Base-by-base conservation (phyloP, 352 stramenopile genomes). In the Globisporangium recalcitrans region DNA sequence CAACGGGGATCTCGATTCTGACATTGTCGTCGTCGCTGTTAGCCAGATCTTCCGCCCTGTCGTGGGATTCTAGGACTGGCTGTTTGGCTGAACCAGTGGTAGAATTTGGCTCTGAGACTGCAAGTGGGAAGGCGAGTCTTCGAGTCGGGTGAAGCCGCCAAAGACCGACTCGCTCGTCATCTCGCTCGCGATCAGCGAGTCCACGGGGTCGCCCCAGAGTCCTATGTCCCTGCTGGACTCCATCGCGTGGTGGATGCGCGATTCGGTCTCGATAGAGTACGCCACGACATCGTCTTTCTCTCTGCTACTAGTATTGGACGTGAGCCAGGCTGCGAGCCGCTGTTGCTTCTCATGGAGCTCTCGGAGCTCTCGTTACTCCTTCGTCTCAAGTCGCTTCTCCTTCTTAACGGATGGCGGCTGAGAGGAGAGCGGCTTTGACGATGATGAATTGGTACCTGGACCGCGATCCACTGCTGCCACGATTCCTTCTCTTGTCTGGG, bases 81-180 rank as follows among this genome's bases (percentile, higher is more conserved):
- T 14, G 22, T 22, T 27, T 29, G 40, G 11, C 13, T 47, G 13
- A 19, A 6, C 21, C 24, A 21, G 8, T 22, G 10, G 38, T 11
- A 47, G 8, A 11, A n/a, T 40, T 24, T 27, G 42, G 32, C 21
- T 38, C 14, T 52, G 46, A 3, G 3, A 22, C 13, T 32, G 60
- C 21, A 7, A 60, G 31, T 14, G 63, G 32, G 24, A 75, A 82
- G 13, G 67, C 64, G 6, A 83, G 52, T 3, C 75, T 59, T 26
- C 69, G 67, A 1, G 77, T 86, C 11, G 64, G 38, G 4, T 58
- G 26, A 70, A 52, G 19, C 75, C 79, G 11, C 77, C 77, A 53
- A 88, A 82, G 10, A 86, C 70, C 3, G 70, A 67, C 31, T 86
- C 79, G 42, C 77, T 86, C 34, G 67, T 85, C 66, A 87, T 80